Evolutionary conservation across 371 early-diverging fungal genomes (phyloP).

Genomic region (Mycotypha africana): DNA sequence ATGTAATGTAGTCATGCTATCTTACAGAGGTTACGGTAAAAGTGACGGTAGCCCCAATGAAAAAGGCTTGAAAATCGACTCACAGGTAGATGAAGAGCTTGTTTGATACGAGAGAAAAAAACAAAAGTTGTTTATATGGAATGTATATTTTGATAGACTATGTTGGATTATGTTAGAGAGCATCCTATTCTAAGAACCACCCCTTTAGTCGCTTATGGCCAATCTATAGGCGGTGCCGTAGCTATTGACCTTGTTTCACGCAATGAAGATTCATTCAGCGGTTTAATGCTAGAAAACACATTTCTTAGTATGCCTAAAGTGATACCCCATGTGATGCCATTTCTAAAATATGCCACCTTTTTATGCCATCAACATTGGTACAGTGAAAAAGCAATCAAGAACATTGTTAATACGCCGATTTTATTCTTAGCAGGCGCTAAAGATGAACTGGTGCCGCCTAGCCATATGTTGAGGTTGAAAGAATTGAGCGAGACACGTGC

Average conservation of each 20-base stretch:
- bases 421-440: conserved; percentile 78
- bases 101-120: too few species aligned
- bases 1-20: conserved; percentile 90
- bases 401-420: conserved; percentile 69
- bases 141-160: conserved; percentile 54
- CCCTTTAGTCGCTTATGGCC: conserved; percentile 86
- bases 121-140: too few species aligned
- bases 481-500: conserved; percentile 54
- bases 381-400: conserved; percentile 67
- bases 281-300: conserved; percentile 92
- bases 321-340: conserved; percentile 82
- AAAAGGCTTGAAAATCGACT: conserved; percentile 82
- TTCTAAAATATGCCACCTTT: conserved; percentile 64
- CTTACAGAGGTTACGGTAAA: conserved; percentile 93
- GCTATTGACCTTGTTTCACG: conserved; percentile 82
- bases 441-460: conserved; percentile 88
- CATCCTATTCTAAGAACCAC: conserved; percentile 71
- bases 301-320: conserved; percentile 88
- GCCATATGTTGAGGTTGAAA: conserved; percentile 77
- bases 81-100: conserved; percentile 53
- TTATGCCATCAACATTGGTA: conserved; percentile 89
- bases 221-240: conserved; percentile 97
- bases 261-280: conserved; percentile 73
- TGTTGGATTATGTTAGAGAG: conserved; percentile 72
- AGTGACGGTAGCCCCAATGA: conserved; percentile 86